Percentiles rank a stretch among this genome's conserved stretches.
Evolutionary conservation across 2,329 filamentous ascomycete genomes (phyloP).

Genomic region (Fusarium fracticaudum): DNA sequence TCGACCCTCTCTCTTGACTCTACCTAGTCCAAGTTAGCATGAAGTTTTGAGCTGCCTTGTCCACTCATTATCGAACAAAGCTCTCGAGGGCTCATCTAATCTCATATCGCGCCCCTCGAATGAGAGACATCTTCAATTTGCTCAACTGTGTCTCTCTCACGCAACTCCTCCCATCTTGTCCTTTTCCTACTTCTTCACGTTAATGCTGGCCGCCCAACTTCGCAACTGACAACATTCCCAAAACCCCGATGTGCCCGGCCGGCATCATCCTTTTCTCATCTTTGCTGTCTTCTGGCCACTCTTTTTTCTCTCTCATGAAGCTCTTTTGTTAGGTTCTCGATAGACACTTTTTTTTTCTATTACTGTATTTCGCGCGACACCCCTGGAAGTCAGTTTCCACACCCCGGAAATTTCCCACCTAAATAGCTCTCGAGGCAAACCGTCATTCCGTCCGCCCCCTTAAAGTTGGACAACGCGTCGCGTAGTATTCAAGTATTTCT

Average conservation of each 20-base stretch:
- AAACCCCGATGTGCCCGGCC: slow-evolving; percentile 47
- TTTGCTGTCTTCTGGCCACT: slow-evolving; percentile 37
- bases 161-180: slow-evolving; percentile 7
- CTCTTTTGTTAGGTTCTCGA: slow-evolving; percentile 35
- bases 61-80: slow-evolving; percentile 33
- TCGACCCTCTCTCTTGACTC: background rate
- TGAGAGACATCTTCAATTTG: slow-evolving; percentile 23
- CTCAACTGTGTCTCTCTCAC: slow-evolving; percentile 6
- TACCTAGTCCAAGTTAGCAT: slow-evolving; percentile 7
- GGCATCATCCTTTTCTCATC: slow-evolving; percentile 38
- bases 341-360: slow-evolving; percentile 26
- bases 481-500: slow-evolving; percentile 40
- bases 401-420: slow-evolving; percentile 40
- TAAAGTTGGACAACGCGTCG: slow-evolving; percentile 48
- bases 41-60: slow-evolving; percentile 14
- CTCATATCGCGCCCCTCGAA: slow-evolving; percentile 30
- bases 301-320: slow-evolving; percentile 44
- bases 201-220: slow-evolving; percentile 22
- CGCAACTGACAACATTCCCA: slow-evolving; percentile 14
- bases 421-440: slow-evolving; percentile 30
- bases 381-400: slow-evolving; percentile 39
- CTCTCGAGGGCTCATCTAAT: slow-evolving; percentile 25
- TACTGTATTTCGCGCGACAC: slow-evolving; percentile 23
- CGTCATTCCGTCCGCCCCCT: slow-evolving; percentile 41
- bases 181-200: slow-evolving; percentile 8